Evolutionary conservation across 805 yeast genomes (phyloP), one percentile per base, ranked within the genome.

Genomic region (Metschnikowia lunata): DNA sequence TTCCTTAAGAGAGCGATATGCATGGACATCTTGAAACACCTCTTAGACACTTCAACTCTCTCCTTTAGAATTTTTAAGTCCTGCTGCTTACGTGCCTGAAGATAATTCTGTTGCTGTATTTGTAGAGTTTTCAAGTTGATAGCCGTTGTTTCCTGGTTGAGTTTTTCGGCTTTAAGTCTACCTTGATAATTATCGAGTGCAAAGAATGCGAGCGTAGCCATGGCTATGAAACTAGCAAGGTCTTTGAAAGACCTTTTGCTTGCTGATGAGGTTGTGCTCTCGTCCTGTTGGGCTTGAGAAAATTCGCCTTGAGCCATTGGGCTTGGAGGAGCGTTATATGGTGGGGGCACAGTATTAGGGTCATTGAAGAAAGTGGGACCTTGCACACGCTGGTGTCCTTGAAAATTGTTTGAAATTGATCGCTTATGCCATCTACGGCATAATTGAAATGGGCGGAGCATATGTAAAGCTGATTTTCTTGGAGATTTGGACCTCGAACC

Each of bases 1-100:
- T 79, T 71, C 40, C 86, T 66, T 30, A 84, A 62, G 61, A 84
- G 59, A 2, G 86, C 88, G 34, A 84, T 72, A 56, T 84, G 91
- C 57, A 83, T 64, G 5, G 76, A 72, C 84, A 83, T 78, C 61
- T 78, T 80, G 67, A 60, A 66, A 69, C 74, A 57, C 68, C 83
- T 48, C 70, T 67, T 61, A 60, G 73, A 55, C 61, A 64, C 66
- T 10, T 68, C 72, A 42, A 70, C 69, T 13, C 84, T 63, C 49
- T 79, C 83, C 48, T 76, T 73, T 27, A 78, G 54, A n/a, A 75
- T 63, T 50, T 75, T 78, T 10, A 75, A 51, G 40, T 79, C 83
- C 40, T 76, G 66, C 56, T 75, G 75, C 62, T 76, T 76, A 46
- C 76, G 67, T 36, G 74, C 76, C 27, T 69, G 71, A 38, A 74